These are phyloP conservation scores for Guadua angustifolia DNA, from an alignment of 176 grass and related monocot genomes.

Conservation along the genomic window DNA sequence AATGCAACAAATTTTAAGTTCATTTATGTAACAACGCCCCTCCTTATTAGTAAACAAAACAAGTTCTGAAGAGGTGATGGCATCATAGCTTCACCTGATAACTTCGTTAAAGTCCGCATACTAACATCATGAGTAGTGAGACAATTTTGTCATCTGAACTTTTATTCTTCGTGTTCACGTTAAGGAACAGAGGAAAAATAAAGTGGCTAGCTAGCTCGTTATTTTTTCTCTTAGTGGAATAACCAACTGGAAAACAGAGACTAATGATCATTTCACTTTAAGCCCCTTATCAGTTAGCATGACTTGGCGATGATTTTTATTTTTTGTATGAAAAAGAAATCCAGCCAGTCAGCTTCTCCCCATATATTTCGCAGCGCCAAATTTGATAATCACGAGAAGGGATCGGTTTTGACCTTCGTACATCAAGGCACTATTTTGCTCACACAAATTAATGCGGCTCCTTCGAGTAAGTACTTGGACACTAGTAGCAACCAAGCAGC, in stretches of 20 bases:
- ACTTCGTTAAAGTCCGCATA: neutral
- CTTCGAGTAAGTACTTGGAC: neutral
- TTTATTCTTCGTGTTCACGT: slow-evolving; percentile 39
- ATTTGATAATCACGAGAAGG: neutral
- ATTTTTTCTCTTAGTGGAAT: neutral
- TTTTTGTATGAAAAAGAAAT: neutral
- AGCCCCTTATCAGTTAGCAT: neutral
- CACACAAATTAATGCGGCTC: neutral
- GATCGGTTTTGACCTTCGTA: neutral
- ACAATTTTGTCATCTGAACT: neutral
- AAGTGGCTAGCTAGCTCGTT: neutral
- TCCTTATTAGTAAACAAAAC: neutral
- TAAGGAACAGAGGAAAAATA: slow-evolving; percentile 29
- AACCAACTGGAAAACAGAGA: neutral
- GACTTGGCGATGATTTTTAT: neutral
- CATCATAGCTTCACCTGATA: neutral
- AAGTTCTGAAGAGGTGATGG: neutral
- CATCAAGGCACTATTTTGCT: neutral
- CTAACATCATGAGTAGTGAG: slow-evolving; percentile 29
- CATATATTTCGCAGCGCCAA: neutral
- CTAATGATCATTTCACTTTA: neutral
- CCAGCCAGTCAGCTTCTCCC: neutral
- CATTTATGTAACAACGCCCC: neutral
- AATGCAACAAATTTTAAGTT: neutral
- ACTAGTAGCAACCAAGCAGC: neutral